Conservation (phyloP, 768 basidiomycete genomes). For the Trametes cubensis region DNA sequence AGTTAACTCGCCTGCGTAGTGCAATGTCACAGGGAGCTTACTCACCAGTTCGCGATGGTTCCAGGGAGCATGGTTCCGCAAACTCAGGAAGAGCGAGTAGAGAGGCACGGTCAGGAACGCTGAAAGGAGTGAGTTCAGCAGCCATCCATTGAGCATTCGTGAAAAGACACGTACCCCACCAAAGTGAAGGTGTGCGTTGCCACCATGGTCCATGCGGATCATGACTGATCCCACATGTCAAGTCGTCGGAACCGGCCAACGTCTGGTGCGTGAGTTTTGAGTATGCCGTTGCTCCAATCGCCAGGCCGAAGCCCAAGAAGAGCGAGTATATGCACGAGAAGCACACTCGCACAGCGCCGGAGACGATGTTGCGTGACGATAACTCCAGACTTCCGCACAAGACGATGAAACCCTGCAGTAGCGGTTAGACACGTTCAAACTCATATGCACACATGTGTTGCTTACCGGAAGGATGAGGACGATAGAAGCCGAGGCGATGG, state of each 20-base stretch:
- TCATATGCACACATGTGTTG: neutral
- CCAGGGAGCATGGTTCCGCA: slow-evolving; percentile 66
- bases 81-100: slow-evolving; percentile 65
- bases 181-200: slow-evolving; percentile 65
- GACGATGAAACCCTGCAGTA: slow-evolving; percentile 60
- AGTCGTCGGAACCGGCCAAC: slow-evolving; percentile 58
- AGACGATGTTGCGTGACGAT: slow-evolving; percentile 77
- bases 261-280: slow-evolving; percentile 51
- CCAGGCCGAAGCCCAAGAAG: slow-evolving; percentile 76
- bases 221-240: slow-evolving; percentile 61
- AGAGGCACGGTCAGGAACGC: slow-evolving; percentile 74
- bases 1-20: neutral
- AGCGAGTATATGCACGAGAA: slow-evolving; percentile 81
- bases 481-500: slow-evolving; percentile 74
- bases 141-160: neutral
- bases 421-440: neutral
- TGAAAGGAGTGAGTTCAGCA: slow-evolving; percentile 23
- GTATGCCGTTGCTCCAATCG: slow-evolving; percentile 76
- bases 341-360: slow-evolving; percentile 82
- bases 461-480: slow-evolving; percentile 79
- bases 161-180: slow-evolving; percentile 58
- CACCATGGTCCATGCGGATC: slow-evolving; percentile 68
- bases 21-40: slow-evolving; percentile 7
- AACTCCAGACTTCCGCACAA: slow-evolving; percentile 77
- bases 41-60: slow-evolving; percentile 58